Base-by-base conservation (phyloP, 2,329 filamentous ascomycete genomes). In the Chaetomium sp. region DNA sequence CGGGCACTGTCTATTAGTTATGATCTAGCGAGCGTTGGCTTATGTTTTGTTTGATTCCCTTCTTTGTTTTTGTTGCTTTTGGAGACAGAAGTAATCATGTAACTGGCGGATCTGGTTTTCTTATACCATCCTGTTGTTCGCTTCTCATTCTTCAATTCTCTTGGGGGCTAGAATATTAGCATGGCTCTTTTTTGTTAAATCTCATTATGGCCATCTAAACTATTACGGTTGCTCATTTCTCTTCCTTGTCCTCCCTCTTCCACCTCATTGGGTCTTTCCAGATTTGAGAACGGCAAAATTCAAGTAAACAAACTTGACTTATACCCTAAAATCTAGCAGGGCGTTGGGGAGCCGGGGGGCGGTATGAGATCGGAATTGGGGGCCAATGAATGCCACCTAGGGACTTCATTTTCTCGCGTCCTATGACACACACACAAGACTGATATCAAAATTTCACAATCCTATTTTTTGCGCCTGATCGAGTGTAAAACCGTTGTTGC, bases 241-340 rank as follows among this genome's bases (percentile, higher is more conserved):
- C 36, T 38, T 52, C 44, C 37, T 42, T 36, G 35, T 12, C 40
- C 10, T 42, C 14, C 14, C 10, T 10, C 11, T 42, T 42, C 10
- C 5, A 11, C 5, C 14, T 42, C 43, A 19, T 35, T 47, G 35
- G 33, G 49, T 36, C 35, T 55, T 53, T 53, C 9, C 41, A 52
- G 19, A 36, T 35, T 52, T 19, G 34, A 44, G 32, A 40, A 9
- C 27, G 9, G 47, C 53, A 54, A 62, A 61, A 63, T 63, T 32
- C 37, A 35, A 54, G 52, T 41, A 14, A 42, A 48, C 37, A 42
- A 47, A 47, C 49, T 48, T 68, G 37, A 45, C n/a, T 71, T 65
- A 74, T 73, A 72, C 70, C 69, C 61, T 64, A 53, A n/a, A 40
- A 49, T n/a, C 37, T 44, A 41, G 48, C 38, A 37, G 57, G 54